A percentile compares a stretch with the other conserved stretches of the same genome.
Conservation (phyloP, 2,329 filamentous ascomycete species). For the Penicillium crustosum region DNA sequence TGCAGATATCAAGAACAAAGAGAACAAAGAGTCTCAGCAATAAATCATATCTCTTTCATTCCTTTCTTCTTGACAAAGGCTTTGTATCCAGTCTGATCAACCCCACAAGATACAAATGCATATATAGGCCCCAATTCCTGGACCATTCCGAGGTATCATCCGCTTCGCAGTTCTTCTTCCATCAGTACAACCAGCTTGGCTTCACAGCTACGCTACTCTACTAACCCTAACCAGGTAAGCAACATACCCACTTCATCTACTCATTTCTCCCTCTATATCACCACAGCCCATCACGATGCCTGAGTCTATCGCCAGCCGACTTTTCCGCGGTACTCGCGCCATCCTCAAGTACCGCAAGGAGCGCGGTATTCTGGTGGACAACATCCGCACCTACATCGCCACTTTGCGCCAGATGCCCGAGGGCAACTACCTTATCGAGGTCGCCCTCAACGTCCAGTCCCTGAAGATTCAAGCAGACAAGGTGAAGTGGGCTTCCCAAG, state of each 20-base stretch:
- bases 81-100: background rate
- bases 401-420: background rate
- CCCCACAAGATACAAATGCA: background rate
- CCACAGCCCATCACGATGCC: background rate
- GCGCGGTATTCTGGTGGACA: background rate
- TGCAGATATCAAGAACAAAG: background rate
- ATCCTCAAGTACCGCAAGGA: conserved; percentile 1
- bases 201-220: background rate
- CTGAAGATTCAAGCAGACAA: conserved; percentile 3
- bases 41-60: background rate
- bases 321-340: background rate
- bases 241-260: background rate
- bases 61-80: background rate
- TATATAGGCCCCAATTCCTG: background rate
- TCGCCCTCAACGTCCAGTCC: background rate
- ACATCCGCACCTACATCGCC: background rate
- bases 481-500: conserved; percentile 4
- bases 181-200: background rate
- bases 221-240: background rate
- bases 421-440: conserved; percentile 1
- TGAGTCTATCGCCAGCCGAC: background rate
- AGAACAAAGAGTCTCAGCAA: background rate
- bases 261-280: background rate
- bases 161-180: background rate
- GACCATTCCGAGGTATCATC: background rate